Conservation (phyloP, 2,329 filamentous ascomycete species). For the Elsinoe australis region DNA sequence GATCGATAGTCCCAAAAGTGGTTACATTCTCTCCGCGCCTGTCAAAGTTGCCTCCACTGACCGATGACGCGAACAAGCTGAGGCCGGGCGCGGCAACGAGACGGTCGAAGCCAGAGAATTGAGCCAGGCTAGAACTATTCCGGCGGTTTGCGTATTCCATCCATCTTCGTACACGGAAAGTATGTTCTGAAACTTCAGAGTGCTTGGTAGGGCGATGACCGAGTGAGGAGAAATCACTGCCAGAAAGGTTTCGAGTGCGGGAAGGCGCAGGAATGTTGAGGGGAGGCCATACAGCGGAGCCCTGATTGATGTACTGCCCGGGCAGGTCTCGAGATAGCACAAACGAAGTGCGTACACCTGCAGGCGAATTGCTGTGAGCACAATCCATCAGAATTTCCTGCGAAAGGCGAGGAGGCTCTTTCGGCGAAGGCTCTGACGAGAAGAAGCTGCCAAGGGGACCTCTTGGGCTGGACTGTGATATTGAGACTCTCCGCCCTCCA, state of each 20-base stretch:
- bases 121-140: slow-evolving; percentile 26
- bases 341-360: slow-evolving; percentile 56
- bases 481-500: slow-evolving; percentile 21
- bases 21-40: slow-evolving; percentile 47
- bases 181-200: slow-evolving; percentile 56
- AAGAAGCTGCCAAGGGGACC: slow-evolving; percentile 4
- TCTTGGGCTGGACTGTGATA: slow-evolving; percentile 8
- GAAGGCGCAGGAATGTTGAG: slow-evolving; percentile 56
- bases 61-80: slow-evolving; percentile 16
- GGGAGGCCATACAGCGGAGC: slow-evolving; percentile 62
- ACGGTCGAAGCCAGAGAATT: slow-evolving; percentile 22
- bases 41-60: slow-evolving; percentile 27
- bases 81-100: slow-evolving; percentile 22
- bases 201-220: slow-evolving; percentile 46
- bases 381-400: slow-evolving; percentile 47
- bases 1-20: slow-evolving; percentile 66
- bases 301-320: slow-evolving; percentile 33
- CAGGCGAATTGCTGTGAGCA: slow-evolving; percentile 25
- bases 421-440: background rate
- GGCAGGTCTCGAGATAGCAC: slow-evolving; percentile 53
- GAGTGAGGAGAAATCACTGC: slow-evolving; percentile 36
- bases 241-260: slow-evolving; percentile 48
- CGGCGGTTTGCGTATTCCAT: slow-evolving; percentile 51
- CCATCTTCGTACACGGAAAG: slow-evolving; percentile 71
- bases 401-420: slow-evolving; percentile 38